Base-by-base conservation (phyloP, 2,329 filamentous ascomycete species). In the Tothia fuscella region DNA sequence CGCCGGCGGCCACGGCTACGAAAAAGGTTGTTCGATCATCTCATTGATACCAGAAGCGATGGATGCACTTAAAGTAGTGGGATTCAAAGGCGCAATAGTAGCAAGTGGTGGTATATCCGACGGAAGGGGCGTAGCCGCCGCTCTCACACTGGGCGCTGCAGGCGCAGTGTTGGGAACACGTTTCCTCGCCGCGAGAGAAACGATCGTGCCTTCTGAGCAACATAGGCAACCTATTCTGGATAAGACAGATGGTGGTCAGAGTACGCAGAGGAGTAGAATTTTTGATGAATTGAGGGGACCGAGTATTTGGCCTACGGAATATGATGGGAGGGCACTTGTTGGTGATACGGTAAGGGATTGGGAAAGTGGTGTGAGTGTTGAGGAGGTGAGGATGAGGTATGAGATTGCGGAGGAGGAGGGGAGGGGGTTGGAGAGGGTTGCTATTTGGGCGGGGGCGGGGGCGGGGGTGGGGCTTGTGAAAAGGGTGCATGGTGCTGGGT, bases 141-240 rank as follows among this genome's bases (percentile, higher is more conserved):
- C 70, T 2, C 47, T 78, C 46, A 60, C 66, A 1, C 56, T 80
- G 6, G 75, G 74, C 2, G 63, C 64, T 4, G 43, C 49, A 0
- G 78, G 73, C 0, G 65, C 69, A 0, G 72, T 66, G 0, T 65
- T 82, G 62, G 80, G 80, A 0, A 82, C 79, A 1, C 66, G 76
- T 7, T 77, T 80, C 43, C 65, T 82, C 1, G 74, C 74, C 2
- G 50, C 58, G 1, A 54, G 54, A 0, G 71, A 75, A 51, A 22
- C 24, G 9, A 10, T 22, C 6, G 64, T 67, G 2, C 54, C 57
- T 19, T 53, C 61, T 3, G 50, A 59, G 7, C 68, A 67, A 0
- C 73, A 73, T 48, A 56, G 56, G 44, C 51, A 64, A 13, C 66
- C 64, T 10, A 55, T 75, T 0, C 26, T 74, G 1, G 45, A 55